These are phyloP conservation scores for Tulasnella sp. DNA, from an alignment of 768 basidiomycete species.

Conservation along the genomic window DNA sequence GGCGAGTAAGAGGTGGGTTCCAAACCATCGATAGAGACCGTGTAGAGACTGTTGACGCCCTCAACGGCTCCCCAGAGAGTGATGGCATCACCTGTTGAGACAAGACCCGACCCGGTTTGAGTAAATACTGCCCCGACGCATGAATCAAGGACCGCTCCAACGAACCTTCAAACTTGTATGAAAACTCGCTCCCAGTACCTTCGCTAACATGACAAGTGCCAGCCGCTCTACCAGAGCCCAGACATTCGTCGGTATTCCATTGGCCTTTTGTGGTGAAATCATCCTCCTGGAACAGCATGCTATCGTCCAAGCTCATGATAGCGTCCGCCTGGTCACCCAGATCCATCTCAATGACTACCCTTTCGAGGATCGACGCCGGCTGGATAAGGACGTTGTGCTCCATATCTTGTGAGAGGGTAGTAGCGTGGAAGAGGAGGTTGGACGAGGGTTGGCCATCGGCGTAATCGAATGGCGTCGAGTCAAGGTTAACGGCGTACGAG, in stretches of 20 bases:
- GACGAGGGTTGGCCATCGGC: background rate
- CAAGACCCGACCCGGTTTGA: background rate
- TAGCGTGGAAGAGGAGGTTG: background rate
- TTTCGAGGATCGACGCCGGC: constrained; percentile 7
- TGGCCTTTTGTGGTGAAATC: background rate
- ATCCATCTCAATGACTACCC: constrained; percentile 8
- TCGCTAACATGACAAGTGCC: constrained; percentile 20
- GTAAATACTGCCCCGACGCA: background rate
- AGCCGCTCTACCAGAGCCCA: background rate
- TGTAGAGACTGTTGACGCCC: background rate
- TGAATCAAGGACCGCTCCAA: background rate
- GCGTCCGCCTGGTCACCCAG: constrained; percentile 8
- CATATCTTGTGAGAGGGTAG: background rate
- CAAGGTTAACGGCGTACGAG: background rate
- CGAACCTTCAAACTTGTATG: constrained; percentile 15
- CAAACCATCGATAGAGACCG: constrained; percentile 16
- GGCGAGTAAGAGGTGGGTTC: constrained; percentile 1
- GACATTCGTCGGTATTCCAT: constrained; percentile 10
- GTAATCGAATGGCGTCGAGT: background rate
- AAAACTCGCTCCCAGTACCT: background rate
- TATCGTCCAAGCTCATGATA: constrained; percentile 10
- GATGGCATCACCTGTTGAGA: constrained; percentile 14
- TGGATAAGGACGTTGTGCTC: background rate
- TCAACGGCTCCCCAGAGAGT: constrained; percentile 17
- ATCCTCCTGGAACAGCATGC: constrained; percentile 7